These are phyloP conservation scores for Geotrichum reessii DNA, from an alignment of 1,139 yeast genomes.

Conservation along the genomic window DNA sequence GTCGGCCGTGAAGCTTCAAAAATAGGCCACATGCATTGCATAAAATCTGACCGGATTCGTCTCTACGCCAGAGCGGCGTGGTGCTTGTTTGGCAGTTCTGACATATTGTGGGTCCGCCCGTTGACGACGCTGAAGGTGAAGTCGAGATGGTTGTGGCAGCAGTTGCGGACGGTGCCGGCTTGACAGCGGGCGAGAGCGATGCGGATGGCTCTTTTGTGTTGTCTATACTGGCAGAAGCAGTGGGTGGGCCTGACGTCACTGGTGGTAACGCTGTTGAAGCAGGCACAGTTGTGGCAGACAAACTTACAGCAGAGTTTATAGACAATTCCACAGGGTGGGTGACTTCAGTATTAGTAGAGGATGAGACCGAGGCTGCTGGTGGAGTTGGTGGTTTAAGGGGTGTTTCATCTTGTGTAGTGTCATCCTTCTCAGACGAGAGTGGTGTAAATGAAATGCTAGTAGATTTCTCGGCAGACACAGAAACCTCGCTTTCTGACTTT, in stretches of 20 bases:
- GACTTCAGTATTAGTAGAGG: background rate
- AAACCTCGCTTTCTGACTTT: background rate
- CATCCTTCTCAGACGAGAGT: background rate
- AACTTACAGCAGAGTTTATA: background rate
- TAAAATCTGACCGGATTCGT: constrained; percentile 84
- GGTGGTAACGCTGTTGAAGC: background rate
- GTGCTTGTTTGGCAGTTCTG: constrained; percentile 87
- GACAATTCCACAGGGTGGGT: background rate
- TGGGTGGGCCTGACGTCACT: background rate
- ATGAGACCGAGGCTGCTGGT: background rate
- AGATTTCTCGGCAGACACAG: background rate
- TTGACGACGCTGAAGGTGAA: constrained; percentile 2
- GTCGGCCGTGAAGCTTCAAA: constrained; percentile 81
- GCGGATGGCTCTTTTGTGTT: background rate
- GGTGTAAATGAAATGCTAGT: background rate
- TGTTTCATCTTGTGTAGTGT: background rate
- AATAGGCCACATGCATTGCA: constrained; percentile 94
- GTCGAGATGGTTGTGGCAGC: background rate
- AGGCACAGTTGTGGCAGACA: background rate
- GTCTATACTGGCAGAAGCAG: background rate
- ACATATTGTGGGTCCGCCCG: constrained; percentile 52
- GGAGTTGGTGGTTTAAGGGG: background rate
- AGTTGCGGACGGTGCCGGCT: background rate
- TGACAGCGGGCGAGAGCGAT: background rate
- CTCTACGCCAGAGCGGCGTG: constrained; percentile 91